Percentiles rank a stretch among this genome's conserved stretches.
Conservation (phyloP, 768 basidiomycete genomes). For the Leccinum barrowsii region DNA sequence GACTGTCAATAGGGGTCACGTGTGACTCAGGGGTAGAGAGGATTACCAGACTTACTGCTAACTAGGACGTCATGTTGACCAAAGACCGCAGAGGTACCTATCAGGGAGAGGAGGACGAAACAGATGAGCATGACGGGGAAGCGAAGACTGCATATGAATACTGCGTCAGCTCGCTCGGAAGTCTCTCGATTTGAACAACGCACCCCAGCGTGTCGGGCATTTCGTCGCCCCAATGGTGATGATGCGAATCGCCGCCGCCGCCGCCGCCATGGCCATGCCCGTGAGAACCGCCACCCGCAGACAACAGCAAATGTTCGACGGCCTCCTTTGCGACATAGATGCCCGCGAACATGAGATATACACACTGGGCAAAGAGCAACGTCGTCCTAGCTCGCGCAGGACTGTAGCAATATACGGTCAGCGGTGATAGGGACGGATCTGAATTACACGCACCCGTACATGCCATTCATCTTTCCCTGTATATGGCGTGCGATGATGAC, state of each 20-base stretch:
- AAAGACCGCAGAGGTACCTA: conserved; percentile 54
- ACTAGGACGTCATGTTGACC: conserved; percentile 65
- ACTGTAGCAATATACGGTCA: conserved; percentile 32
- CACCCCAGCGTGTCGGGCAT: conserved; percentile 39
- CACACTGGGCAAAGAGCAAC: conserved; percentile 81
- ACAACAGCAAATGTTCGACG: conserved; percentile 84
- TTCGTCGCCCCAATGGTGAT: conserved; percentile 69
- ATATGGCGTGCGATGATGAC: conserved; percentile 36
- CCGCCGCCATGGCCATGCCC: conserved; percentile 61
- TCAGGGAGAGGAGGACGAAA: conserved; percentile 53
- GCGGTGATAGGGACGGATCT: conserved; percentile 15
- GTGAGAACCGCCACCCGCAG: conserved; percentile 75
- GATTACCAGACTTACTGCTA: conserved; percentile 43
- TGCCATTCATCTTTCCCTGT: conserved; percentile 27
- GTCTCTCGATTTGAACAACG: conserved; percentile 15
- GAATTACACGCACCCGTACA: conserved; percentile 61
- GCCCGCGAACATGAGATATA: conserved; percentile 91
- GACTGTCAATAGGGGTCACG: conserved; percentile 33
- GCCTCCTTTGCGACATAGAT: conserved; percentile 98
- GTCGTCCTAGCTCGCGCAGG: conserved; percentile 67
- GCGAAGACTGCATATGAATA: conserved; percentile 45
- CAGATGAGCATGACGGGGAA: conserved; percentile 61
- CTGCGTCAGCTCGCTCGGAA: neutral
- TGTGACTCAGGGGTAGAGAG: conserved; percentile 1
- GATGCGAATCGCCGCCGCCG: conserved; percentile 38